Base-by-base conservation (phyloP, 208 protist genomes). In the Naegleria lovaniensis region DNA sequence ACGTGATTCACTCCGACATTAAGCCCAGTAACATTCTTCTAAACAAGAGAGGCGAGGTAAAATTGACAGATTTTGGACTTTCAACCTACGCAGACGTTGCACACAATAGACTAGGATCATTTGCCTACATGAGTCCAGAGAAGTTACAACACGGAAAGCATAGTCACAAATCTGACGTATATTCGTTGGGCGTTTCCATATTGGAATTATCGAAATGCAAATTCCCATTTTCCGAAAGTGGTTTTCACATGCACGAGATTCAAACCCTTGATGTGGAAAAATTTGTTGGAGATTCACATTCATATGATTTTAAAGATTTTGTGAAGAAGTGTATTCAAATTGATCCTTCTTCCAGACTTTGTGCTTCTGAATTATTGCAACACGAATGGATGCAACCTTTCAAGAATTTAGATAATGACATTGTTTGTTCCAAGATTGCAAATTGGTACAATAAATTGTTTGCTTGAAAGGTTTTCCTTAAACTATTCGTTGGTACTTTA, bases 1-100 rank as follows among this genome's bases (percentile, higher is more conserved):
- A 99, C 94, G 98, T 99, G 36, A 97, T 99, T 19, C 98, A 99
- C 92, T 95, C 97, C 33, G 98, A 98, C 91, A 98, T 98, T 90
- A 98, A 98, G 89, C 97, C 96, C 0, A 96, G 97, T 92, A 98
- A 98, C 97, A 91, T 93, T 13, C 19, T 55, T n/a, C n/a, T 98
- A 3, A 96, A 97, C 83, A 94, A 96, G 89, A 96, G 98, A 87
- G 93, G 96, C 52, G 97, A 99, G 91, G 95, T 99, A 79, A 99
- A 99, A 93, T 97, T 99, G 19, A 98, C 98, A 9, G 99, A 99
- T 93, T 99, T 99, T 96, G 99, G 99, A 25, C 99, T 98, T 98
- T 98, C 96, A 3, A 98, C 99, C 52, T 98, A 99, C 93, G 96
- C 98, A 85, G 55, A 67, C 2, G 55, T 67, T 67, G 1, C 55